phyloP scores from a whole-genome alignment of 2,329 filamentous ascomycete genomes.

The Intubia oerlemansii region DNA sequence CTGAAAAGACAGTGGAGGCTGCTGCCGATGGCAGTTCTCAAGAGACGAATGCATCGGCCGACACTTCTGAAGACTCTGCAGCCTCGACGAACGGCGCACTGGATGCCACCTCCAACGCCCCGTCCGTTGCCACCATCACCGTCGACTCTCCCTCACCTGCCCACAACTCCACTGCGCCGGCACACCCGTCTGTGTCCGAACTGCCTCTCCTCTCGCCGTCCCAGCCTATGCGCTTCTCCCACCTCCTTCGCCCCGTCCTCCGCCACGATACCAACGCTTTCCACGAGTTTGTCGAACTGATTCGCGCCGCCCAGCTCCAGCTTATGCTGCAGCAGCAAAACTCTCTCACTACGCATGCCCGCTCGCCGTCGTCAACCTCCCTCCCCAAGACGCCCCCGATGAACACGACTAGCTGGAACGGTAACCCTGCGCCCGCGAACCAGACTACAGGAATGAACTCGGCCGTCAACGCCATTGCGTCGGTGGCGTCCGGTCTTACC shows the following conservation, averaged over 20 bases:
- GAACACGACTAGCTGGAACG: slow-evolving; percentile 26
- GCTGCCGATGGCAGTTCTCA: slow-evolving; percentile 5
- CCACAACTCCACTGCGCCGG: background rate
- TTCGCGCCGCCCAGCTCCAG: slow-evolving; percentile 32
- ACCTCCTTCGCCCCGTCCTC: slow-evolving; percentile 65
- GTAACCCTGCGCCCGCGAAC: background rate
- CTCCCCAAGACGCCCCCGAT: slow-evolving; percentile 17
- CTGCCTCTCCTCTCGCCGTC: slow-evolving; percentile 22
- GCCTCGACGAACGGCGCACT: background rate
- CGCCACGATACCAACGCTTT: slow-evolving; percentile 64
- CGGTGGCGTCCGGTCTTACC: slow-evolving; percentile 22
- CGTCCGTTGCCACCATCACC: background rate
- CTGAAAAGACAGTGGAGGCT: slow-evolving; percentile 1
- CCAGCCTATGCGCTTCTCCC: slow-evolving; percentile 51
- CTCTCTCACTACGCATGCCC: slow-evolving; percentile 31
- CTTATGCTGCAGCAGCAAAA: slow-evolving; percentile 14
- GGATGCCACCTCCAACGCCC: background rate
- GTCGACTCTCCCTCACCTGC: background rate
- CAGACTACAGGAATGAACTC: background rate
- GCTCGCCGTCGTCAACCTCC: slow-evolving; percentile 34
- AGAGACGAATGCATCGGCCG: background rate
- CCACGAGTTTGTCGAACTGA: slow-evolving; percentile 64
- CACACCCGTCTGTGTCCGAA: background rate
- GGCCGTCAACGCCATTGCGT: slow-evolving; percentile 9
- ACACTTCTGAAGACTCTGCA: slow-evolving; percentile 9